Percentiles rank a stretch among this genome's conserved stretches.
phyloP scores from a whole-genome alignment of 768 basidiomycete species.

The Gelatoporia subvermispora region DNA sequence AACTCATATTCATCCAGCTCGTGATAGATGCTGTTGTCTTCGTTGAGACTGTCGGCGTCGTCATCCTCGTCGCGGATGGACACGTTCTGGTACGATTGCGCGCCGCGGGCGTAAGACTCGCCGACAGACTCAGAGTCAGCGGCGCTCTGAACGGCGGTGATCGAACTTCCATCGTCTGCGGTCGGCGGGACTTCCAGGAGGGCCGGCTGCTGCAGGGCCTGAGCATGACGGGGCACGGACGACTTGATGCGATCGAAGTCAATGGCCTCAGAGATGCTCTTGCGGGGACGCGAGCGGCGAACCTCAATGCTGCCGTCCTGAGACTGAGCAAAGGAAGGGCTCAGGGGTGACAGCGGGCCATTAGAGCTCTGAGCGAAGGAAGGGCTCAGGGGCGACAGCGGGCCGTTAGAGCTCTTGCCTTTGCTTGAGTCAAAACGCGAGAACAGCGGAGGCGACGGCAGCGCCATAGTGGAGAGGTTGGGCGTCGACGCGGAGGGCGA shows the following conservation, averaged over 20 bases:
- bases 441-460: neutral
- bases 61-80: neutral
- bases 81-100: neutral
- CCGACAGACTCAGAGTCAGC: neutral
- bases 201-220: neutral
- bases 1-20: slow-evolving; percentile 4
- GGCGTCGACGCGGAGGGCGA: neutral
- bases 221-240: neutral
- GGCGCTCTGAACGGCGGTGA: neutral
- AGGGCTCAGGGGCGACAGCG: neutral
- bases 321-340: neutral
- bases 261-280: slow-evolving; percentile 5
- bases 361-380: neutral
- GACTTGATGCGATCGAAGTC: slow-evolving; percentile 9
- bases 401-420: neutral
- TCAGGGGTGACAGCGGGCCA: neutral
- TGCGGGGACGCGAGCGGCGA: neutral
- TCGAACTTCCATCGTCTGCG: neutral
- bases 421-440: neutral
- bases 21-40: neutral
- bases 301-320: neutral
- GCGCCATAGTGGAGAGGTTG: neutral
- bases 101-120: neutral
- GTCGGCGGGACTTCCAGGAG: neutral
- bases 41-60: neutral